Base-by-base conservation (phyloP, 2,329 filamentous ascomycete genomes). In the Fusarium agapanthi region DNA sequence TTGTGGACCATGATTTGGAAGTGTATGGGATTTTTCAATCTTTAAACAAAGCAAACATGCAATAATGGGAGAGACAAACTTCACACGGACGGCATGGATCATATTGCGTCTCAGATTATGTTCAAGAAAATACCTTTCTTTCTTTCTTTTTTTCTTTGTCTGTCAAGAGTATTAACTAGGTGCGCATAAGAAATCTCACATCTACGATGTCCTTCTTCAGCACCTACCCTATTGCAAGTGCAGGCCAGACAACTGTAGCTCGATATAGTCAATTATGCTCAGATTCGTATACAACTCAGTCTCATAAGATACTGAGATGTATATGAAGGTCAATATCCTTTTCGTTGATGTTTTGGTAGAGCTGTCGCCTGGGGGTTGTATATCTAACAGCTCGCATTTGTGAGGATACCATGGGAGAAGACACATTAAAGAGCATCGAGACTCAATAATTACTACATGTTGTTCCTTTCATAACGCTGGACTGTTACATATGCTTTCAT, bases 11-110 rank as follows among this genome's bases (percentile, higher is more conserved):
- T 3, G 10, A 14, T 24, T 26, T 51, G 10, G 10, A 11, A 34
- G 18, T 26, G 11, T 16, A 9, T 0, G n/a, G 5, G 13, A 6
- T 22, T 50, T 5, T 18, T 26, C 11, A 3, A 3, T 20, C 1
- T 7, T 20, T 15, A 20, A 20, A 15, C 5, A 22, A 24, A 16
- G 10, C n/a, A 35, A 35, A 16, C n/a, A 26, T 22, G 32, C 32
- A 26, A 51, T 13, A 16, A 51, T 15, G n/a, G 12, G 18, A 7
- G n/a, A 8, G 18, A 7, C 48, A 51, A 35, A 26, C 9, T 16
- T 34, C 9, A 50, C 13, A 20, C 9, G 9, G 5, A 34, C 18
- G 1, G 8, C 11, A 20, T 24, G 2, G 12, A 8, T 34, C 20
- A 24, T 3, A 34, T 20, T 20, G 34, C 2, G 1, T 51, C 30